phyloP scores from a whole-genome alignment of 306 rosid genomes.

The Trifolium pratense region DNA sequence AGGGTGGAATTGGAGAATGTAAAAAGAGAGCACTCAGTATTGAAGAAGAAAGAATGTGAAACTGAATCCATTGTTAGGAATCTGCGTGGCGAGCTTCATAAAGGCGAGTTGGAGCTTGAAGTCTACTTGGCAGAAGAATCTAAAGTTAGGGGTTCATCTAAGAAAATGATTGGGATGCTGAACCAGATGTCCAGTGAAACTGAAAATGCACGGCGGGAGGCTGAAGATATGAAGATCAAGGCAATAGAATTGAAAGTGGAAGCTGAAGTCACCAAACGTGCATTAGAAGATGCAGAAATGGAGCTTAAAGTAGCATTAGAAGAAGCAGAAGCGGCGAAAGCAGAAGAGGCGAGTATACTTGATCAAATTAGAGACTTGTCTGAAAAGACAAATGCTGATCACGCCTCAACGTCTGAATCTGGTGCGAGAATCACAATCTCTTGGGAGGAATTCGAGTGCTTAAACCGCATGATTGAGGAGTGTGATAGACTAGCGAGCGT shows the following conservation, averaged over 20 bases:
- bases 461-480: constrained; percentile 82
- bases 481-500: constrained; percentile 75
- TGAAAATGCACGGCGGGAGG: constrained; percentile 67
- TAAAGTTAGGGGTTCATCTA: constrained; percentile 72
- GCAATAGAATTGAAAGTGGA: constrained; percentile 75
- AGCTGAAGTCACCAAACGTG: constrained; percentile 63
- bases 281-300: constrained; percentile 71
- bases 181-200: constrained; percentile 69
- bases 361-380: constrained; percentile 74
- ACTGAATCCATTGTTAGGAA: constrained; percentile 80
- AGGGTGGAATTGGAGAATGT: constrained; percentile 81
- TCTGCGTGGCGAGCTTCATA: constrained; percentile 70
- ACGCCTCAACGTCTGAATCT: constrained; percentile 76
- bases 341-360: constrained; percentile 75
- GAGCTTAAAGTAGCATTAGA: constrained; percentile 68
- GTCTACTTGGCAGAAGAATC: constrained; percentile 72
- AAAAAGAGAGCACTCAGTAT: constrained; percentile 73
- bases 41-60: constrained; percentile 81
- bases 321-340: constrained; percentile 87
- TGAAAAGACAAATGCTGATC: constrained; percentile 73
- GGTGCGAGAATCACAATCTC: constrained; percentile 79
- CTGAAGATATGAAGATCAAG: constrained; percentile 73
- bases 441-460: constrained; percentile 76
- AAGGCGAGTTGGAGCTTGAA: constrained; percentile 77
- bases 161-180: constrained; percentile 71